phyloP scores from a whole-genome alignment of 2,329 filamentous ascomycete species.

The Stagonosporopsis tanaceti region DNA sequence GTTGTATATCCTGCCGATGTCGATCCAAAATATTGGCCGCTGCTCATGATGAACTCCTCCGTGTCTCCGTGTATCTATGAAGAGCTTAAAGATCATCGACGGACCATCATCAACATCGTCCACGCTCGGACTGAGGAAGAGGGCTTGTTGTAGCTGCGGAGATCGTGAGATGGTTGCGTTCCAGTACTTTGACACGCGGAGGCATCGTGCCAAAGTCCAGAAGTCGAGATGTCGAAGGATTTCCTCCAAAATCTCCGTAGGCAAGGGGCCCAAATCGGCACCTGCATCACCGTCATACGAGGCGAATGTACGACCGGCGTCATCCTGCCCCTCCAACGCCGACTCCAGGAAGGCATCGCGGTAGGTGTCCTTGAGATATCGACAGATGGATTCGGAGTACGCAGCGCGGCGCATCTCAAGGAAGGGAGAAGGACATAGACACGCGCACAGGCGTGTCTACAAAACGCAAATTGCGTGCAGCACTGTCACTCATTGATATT shows the following conservation, averaged over 20 bases:
- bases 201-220: slow-evolving; percentile 18
- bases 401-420: slow-evolving; percentile 17
- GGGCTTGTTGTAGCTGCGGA: slow-evolving; percentile 13
- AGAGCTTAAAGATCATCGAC: slow-evolving; percentile 19
- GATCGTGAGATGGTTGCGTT: slow-evolving; percentile 17
- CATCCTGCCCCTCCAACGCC: slow-evolving; percentile 13
- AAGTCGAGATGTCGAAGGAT: slow-evolving; percentile 19
- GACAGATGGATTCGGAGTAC: slow-evolving; percentile 19
- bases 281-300: slow-evolving; percentile 8
- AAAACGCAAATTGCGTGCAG: slow-evolving; percentile 11
- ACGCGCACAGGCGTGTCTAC: slow-evolving; percentile 18
- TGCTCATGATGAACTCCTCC: slow-evolving; percentile 6
- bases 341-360: slow-evolving; percentile 13
- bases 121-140: slow-evolving; percentile 12
- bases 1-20: slow-evolving; percentile 8
- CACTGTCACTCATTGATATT: slow-evolving; percentile 12
- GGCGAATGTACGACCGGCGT: slow-evolving; percentile 9
- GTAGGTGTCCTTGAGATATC: slow-evolving; percentile 10
- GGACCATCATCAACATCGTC: slow-evolving; percentile 11
- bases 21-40: slow-evolving; percentile 18
- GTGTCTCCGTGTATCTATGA: slow-evolving; percentile 16
- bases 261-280: slow-evolving; percentile 10
- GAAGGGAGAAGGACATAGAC: slow-evolving; percentile 4
- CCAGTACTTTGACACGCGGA: slow-evolving; percentile 16
- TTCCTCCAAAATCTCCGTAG: slow-evolving; percentile 15